These are phyloP conservation scores for Zygosaccharomyces bisporus DNA, from an alignment of 805 yeast species.

Conservation along the genomic window DNA sequence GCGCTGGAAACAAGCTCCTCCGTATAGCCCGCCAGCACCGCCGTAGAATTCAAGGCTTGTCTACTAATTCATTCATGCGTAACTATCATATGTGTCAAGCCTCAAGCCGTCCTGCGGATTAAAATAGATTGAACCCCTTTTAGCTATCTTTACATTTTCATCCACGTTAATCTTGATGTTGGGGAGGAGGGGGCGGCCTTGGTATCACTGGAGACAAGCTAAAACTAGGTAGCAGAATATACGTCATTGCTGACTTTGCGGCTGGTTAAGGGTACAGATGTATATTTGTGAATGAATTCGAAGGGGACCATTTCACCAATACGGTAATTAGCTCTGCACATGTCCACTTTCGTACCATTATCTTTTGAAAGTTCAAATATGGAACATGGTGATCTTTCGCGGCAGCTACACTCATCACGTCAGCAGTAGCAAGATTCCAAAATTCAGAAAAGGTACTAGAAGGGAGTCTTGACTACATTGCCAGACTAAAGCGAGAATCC, in stretches of 20 bases:
- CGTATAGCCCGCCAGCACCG: conserved; percentile 35
- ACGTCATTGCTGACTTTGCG: conserved; percentile 36
- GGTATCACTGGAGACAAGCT: conserved; percentile 29
- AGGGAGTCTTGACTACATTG: neutral
- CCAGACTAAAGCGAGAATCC: no score
- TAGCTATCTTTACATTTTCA: conserved; percentile 26
- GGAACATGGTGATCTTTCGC: conserved; percentile 27
- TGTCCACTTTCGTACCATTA: conserved; percentile 36
- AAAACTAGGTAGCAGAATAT: conserved; percentile 36
- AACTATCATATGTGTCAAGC: conserved; percentile 17
- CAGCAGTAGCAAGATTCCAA: neutral
- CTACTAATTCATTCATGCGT: conserved; percentile 24
- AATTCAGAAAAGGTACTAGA: neutral
- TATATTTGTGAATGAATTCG: conserved; percentile 42
- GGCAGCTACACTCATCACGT: neutral
- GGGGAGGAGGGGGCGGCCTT: conserved; percentile 36
- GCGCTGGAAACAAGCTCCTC: conserved; percentile 14
- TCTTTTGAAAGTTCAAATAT: conserved; percentile 30
- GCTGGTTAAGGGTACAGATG: conserved; percentile 43
- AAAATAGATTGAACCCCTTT: conserved; percentile 29
- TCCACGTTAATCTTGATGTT: conserved; percentile 37
- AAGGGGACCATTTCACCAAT: conserved; percentile 40
- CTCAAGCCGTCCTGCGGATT: conserved; percentile 28
- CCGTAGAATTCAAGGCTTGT: conserved; percentile 37
- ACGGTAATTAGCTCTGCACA: conserved; percentile 38